Evolutionary conservation across 371 early-diverging fungal species (phyloP).

Genomic region (Rhizopus stolonifer): DNA sequence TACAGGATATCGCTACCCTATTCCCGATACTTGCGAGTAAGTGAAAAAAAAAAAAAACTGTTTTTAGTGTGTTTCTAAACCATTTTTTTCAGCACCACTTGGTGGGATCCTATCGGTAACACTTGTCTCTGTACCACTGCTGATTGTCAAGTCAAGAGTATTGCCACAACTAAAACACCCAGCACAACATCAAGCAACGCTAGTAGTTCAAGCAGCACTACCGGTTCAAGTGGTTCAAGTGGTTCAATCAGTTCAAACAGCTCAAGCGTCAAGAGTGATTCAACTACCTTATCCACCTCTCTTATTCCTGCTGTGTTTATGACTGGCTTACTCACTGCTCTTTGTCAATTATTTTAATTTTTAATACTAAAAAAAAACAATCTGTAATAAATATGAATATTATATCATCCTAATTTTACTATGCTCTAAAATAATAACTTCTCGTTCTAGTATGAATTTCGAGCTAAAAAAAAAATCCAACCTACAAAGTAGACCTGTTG

Average conservation of each 20-base stretch:
- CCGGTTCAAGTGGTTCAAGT: neutral
- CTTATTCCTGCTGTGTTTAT: constrained; percentile 4
- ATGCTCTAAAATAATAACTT: no score
- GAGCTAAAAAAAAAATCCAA: no score
- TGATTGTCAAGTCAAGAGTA: constrained; percentile 48
- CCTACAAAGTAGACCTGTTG: no score
- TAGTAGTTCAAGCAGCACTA: neutral
- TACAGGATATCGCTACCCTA: constrained; percentile 43
- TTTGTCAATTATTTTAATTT: constrained; percentile 7
- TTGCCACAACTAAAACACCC: constrained; percentile 27
- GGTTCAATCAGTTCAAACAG: neutral
- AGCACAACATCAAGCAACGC: neutral
- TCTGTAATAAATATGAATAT: neutral
- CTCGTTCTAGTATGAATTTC: no score
- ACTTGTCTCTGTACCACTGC: constrained; percentile 52
- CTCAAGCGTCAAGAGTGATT: neutral
- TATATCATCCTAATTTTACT: no score
- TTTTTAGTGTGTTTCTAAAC: neutral
- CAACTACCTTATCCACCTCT: neutral
- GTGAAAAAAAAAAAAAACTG: constrained; percentile 8
- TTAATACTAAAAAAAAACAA: neutral
- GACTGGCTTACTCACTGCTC: constrained; percentile 5
- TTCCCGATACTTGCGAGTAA: constrained; percentile 68
- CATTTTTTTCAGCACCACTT: constrained; percentile 40
- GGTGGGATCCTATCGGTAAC: constrained; percentile 71